A percentile compares a stretch with the other conserved stretches of the same genome.
phyloP scores from a whole-genome alignment of 169 alveolate genomes.

The Plasmodium gonderi region DNA sequence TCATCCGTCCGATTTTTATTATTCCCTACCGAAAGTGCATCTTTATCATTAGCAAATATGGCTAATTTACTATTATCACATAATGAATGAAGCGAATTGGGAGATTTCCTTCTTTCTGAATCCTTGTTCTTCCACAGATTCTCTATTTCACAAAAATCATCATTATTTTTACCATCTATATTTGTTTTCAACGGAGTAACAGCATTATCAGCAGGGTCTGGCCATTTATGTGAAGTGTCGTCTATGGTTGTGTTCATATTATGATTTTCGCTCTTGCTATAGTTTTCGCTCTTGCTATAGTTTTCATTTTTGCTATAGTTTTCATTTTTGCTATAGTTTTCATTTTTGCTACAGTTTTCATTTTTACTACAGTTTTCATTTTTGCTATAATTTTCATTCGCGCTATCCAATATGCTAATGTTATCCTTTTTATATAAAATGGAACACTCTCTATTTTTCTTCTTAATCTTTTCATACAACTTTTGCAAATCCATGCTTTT shows the following conservation, averaged over 20 bases:
- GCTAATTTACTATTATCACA: background rate
- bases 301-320: background rate
- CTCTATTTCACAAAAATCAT: background rate
- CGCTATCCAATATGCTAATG: background rate
- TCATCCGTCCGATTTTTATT: background rate
- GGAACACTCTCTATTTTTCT: background rate
- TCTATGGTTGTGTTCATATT: background rate
- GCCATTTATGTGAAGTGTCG: background rate
- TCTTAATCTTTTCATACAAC: slow-evolving; percentile 45
- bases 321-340: no score
- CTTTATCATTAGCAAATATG: background rate
- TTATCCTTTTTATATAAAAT: background rate
- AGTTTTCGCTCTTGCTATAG: background rate
- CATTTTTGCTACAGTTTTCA: no score
- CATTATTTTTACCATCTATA: background rate
- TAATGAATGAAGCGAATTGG: background rate
- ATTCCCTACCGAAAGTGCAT: background rate
- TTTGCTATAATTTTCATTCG: background rate
- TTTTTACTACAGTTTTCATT: background rate
- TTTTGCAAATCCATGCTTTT: slow-evolving; percentile 15
- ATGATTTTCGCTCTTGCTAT: background rate
- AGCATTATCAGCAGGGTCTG: background rate
- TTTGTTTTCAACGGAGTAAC: background rate
- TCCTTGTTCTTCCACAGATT: background rate
- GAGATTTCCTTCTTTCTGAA: background rate